Conservation (phyloP, 139 green algal genomes). For the Desmodesmus armatus region DNA sequence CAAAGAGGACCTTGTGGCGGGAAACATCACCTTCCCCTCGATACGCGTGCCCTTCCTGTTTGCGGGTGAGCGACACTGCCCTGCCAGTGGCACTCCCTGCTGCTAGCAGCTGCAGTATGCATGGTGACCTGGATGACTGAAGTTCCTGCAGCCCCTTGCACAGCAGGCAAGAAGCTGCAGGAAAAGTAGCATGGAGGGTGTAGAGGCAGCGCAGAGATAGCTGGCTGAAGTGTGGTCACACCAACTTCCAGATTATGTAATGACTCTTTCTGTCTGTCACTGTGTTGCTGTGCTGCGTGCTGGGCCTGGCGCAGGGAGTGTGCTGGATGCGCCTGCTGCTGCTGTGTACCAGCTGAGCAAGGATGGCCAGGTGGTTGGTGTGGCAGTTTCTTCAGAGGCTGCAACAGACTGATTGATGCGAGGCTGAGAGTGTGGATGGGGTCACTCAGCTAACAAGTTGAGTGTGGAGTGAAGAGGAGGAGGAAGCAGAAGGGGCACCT, state of each 20-base stretch:
- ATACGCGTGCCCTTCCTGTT: constrained; percentile 27
- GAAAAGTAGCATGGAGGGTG: too few species aligned
- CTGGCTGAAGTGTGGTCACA: background rate
- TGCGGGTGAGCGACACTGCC: constrained; percentile 18
- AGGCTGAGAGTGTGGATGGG: too few species aligned
- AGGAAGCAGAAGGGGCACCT: too few species aligned
- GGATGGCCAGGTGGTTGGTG: constrained; percentile 3
- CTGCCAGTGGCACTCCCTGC: too few species aligned
- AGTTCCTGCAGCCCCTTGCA: background rate
- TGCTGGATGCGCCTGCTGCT: constrained; percentile 33
- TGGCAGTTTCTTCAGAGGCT: constrained; percentile 27
- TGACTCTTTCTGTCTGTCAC: background rate
- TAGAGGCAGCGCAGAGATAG: background rate
- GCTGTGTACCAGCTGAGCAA: constrained; percentile 38
- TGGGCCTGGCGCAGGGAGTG: constrained; percentile 8
- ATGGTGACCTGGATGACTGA: background rate
- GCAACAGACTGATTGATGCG: background rate
- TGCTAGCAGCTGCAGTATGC: too few species aligned
- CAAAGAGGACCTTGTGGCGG: constrained; percentile 16
- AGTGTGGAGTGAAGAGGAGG: too few species aligned
- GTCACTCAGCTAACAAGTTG: too few species aligned
- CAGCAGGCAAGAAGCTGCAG: background rate
- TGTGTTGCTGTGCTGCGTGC: background rate
- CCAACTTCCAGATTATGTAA: too few species aligned
- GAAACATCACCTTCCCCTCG: constrained; percentile 10